These are phyloP conservation scores for Trichoderma brevicompactum DNA, from an alignment of 2,329 filamentous ascomycete species.

Conservation along the genomic window DNA sequence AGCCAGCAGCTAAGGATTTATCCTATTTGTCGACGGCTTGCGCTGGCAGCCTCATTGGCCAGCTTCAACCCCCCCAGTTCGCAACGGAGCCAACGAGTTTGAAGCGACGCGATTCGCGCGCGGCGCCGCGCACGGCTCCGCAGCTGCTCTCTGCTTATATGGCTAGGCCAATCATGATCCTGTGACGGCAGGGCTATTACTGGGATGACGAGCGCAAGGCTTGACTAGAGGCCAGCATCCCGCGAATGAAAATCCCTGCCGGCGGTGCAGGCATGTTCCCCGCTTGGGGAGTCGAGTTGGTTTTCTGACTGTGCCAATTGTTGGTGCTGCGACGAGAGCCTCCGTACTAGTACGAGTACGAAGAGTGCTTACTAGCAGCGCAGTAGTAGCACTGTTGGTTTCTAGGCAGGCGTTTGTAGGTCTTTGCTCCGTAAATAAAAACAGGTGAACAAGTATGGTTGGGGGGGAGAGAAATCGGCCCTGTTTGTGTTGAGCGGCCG, in stretches of 20 bases:
- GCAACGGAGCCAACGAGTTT: background rate
- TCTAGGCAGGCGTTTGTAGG: no score
- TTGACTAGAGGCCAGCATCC: slow-evolving; percentile 6
- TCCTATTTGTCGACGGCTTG: slow-evolving; percentile 8
- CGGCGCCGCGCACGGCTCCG: slow-evolving; percentile 14
- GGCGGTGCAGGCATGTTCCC: slow-evolving; percentile 17
- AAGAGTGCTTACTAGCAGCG: background rate
- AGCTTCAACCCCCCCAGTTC: slow-evolving; percentile 22
- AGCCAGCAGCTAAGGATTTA: slow-evolving; percentile 7
- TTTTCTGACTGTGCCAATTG: background rate
- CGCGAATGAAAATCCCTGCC: background rate
- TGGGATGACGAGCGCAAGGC: slow-evolving; percentile 22
- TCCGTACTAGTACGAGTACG: background rate
- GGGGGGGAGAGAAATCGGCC: no score
- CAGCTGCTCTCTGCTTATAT: slow-evolving; percentile 12
- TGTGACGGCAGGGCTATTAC: background rate
- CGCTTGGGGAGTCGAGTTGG: background rate
- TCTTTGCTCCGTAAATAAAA: no score
- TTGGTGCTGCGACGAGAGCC: background rate
- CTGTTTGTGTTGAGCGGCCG: no score
- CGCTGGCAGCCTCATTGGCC: slow-evolving; percentile 27
- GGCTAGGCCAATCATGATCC: slow-evolving; percentile 9
- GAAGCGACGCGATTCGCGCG: slow-evolving; percentile 25
- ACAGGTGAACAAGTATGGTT: no score
- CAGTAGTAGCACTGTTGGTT: no score